These are phyloP conservation scores for Aphanomyces invadans DNA, from an alignment of 352 stramenopile genomes.

Conservation along the genomic window DNA sequence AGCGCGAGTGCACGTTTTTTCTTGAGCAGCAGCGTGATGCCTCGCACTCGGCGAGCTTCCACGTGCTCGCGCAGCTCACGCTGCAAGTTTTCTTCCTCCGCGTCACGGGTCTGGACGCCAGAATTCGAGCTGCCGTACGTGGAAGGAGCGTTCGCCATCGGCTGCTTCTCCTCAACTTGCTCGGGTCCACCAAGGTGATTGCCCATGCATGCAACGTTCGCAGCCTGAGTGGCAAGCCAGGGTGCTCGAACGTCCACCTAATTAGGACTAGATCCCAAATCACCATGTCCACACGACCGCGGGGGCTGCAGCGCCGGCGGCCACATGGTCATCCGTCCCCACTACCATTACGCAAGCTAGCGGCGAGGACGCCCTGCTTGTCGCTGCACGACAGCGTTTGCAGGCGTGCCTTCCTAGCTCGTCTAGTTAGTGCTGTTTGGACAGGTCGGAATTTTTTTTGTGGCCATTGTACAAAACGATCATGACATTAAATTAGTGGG, in stretches of 20 bases:
- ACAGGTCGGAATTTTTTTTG: neutral
- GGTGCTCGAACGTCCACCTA: neutral
- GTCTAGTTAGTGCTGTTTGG: no score
- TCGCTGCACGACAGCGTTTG: no score
- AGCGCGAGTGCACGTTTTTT: conserved; percentile 14
- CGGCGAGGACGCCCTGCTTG: no score
- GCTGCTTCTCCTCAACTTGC: neutral
- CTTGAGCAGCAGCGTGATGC: conserved; percentile 11
- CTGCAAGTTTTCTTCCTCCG: conserved; percentile 6
- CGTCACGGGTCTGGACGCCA: conserved; percentile 3
- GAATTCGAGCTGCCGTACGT: neutral
- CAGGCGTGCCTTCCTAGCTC: no score
- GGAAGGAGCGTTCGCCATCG: neutral
- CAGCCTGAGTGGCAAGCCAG: neutral
- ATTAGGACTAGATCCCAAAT: no score
- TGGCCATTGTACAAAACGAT: neutral
- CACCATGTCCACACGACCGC: no score
- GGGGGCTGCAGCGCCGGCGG: no score
- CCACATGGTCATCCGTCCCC: no score
- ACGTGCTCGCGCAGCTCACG: neutral
- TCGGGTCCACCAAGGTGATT: neutral
- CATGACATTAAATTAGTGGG: neutral
- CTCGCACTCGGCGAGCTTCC: neutral
- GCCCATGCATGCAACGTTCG: neutral
- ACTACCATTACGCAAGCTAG: no score